phyloP scores from a whole-genome alignment of 768 basidiomycete genomes.

The Collybia nuda region DNA sequence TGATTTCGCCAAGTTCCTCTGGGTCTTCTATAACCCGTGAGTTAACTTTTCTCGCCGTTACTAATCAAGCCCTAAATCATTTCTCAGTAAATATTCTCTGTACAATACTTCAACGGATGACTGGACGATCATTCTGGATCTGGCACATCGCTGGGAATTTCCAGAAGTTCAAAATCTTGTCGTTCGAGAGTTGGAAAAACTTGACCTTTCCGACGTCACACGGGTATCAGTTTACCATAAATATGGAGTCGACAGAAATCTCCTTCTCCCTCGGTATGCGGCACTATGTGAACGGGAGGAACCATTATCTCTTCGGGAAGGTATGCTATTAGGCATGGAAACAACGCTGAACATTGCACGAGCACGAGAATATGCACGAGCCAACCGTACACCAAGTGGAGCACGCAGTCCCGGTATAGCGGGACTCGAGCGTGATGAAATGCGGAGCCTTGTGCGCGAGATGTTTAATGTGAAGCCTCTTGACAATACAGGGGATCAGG shows the following conservation, averaged over 20 bases:
- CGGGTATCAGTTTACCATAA: constrained; percentile 57
- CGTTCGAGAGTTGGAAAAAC: constrained; percentile 55
- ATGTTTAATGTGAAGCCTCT: constrained; percentile 8
- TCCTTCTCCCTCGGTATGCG: constrained; percentile 56
- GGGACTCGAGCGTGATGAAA: constrained; percentile 11
- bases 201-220: constrained; percentile 44
- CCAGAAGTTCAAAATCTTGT: constrained; percentile 54
- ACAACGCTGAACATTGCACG: constrained; percentile 46
- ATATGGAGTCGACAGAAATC: constrained; percentile 43
- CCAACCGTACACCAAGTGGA: constrained; percentile 16
- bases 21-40: constrained; percentile 58
- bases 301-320: constrained; percentile 56
- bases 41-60: constrained; percentile 16
- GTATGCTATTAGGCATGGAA: constrained; percentile 50
- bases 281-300: constrained; percentile 50
- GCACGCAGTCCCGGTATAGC: constrained; percentile 14
- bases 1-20: constrained; percentile 47
- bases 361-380: constrained; percentile 49
- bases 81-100: constrained; percentile 52
- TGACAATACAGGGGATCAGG: neutral
- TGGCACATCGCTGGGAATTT: constrained; percentile 61
- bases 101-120: constrained; percentile 48
- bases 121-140: constrained; percentile 59
- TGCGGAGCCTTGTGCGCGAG: constrained; percentile 11
- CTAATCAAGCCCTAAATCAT: neutral